Percentiles rank a stretch among this genome's conserved stretches.
These are phyloP conservation scores for Camellia sinensis DNA, from an alignment of 148 eudicot genomes.

Conservation along the genomic window DNA sequence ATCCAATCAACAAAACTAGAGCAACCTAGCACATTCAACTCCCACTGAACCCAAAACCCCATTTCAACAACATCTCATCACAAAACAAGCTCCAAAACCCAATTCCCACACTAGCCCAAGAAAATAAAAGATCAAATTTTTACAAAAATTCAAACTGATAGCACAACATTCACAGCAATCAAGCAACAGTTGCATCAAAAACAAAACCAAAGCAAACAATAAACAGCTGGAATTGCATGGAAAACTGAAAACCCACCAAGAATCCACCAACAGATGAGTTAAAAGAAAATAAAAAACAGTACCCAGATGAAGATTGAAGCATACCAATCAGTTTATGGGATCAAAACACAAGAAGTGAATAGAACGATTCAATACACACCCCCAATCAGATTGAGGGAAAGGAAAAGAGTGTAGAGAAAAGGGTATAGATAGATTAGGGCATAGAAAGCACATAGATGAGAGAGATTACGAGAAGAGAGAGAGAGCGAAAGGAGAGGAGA, in stretches of 20 bases:
- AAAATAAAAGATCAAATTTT: conserved; percentile 4
- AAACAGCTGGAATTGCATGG: conserved; percentile 17
- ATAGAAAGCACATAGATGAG: conserved; percentile 27
- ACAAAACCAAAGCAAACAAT: conserved; percentile 12
- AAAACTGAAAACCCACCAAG: conserved; percentile 15
- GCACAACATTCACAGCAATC: conserved; percentile 11
- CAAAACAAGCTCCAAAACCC: conserved; percentile 7
- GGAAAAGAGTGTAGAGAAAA: conserved; percentile 1
- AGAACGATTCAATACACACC: conserved; percentile 4
- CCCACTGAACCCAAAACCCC: conserved; percentile 20
- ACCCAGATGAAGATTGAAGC: conserved; percentile 3
- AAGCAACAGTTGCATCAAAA: conserved; percentile 9
- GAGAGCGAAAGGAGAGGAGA: not conserved
- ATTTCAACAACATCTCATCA: conserved; percentile 5
- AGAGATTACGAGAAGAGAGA: conserved; percentile 27
- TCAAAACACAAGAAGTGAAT: conserved; percentile 15
- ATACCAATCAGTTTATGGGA: conserved; percentile 27
- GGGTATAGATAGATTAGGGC: conserved; percentile 30
- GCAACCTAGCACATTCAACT: conserved; percentile 5
- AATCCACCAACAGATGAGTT: conserved; percentile 11
- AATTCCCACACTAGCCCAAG: not conserved
- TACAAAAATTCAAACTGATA: conserved; percentile 5
- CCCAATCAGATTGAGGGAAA: conserved; percentile 9
- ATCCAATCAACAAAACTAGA: not conserved
- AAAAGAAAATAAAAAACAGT: conserved; percentile 10